Base-by-base conservation (phyloP, 1,284 basidiomycete genomes). In the Anthracocystis panici-leucophaei region DNA sequence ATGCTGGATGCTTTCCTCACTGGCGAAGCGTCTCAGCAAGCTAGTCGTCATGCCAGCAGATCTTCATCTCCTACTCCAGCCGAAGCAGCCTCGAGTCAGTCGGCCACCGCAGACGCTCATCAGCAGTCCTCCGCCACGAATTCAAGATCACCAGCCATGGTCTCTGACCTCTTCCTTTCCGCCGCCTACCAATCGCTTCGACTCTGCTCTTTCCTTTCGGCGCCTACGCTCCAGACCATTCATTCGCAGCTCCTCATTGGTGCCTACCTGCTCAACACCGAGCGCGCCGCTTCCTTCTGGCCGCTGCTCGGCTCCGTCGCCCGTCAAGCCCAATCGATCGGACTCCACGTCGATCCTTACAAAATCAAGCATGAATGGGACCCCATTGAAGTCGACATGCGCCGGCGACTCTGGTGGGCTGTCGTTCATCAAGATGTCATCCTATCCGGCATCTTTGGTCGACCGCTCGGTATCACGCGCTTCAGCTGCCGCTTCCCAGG, bases 201-300 rank as follows among this genome's bases (percentile, higher is more conserved):
- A 11, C 55, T 76, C 2, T 76, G 74, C 44, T 72, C 69, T 3
- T 76, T 76, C 56, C 62, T 76, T 12, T 64, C 59, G 5, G 61
- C 74, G 1, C 74, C 74, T 1, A 72, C 74, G 4, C 38, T 76
- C 27, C 69, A 76, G 45, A 76, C 74, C 9, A 76, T 76, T 20
- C 74, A 76, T 50, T 66, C 69, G n/a, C 74, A 76, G 57, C 69
- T 76, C 27, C 56, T 76, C 21, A 72, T 76, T 21, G 74, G 74
- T 4, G 51, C 64, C 11, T 76, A 76, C 31, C 45, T 76, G 55
- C 61, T 70, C 54, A 73, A 76, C 56, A 72, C 74, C 11, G 74
- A 76, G 40, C 55, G 74, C 12, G 59, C 69, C 3, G 58, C 74
- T 25, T 68, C 69, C 14, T 72, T 72, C 56, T 72, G 74, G 74